Percentiles rank a stretch among this genome's conserved stretches.
Conservation (phyloP, 2,329 filamentous ascomycete species). For the Apiospora malaysiana region DNA sequence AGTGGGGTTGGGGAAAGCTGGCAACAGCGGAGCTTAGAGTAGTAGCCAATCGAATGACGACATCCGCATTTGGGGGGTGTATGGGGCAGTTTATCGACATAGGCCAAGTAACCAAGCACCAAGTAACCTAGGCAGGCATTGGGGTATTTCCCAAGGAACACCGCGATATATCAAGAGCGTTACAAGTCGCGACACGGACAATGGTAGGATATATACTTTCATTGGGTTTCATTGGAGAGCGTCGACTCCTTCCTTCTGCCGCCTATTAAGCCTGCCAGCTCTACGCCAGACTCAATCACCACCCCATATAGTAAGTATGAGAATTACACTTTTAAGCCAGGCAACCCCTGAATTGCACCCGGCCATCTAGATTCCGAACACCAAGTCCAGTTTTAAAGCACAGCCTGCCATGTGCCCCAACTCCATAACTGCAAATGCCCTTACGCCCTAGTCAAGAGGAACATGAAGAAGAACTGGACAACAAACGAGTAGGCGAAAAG, state of each 20-base stretch:
- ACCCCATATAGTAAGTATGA: not conserved
- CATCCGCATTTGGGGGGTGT: not conserved
- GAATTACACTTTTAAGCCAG: not conserved
- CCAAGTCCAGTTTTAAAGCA: slow-evolving; percentile 18
- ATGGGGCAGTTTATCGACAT: not conserved
- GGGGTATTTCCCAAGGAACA: not conserved
- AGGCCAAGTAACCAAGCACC: too few species aligned
- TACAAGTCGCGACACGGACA: not conserved
- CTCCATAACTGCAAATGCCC: slow-evolving; percentile 11
- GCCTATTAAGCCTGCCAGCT: not conserved
- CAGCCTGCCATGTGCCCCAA: not conserved
- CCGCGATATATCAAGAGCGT: not conserved
- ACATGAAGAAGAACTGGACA: slow-evolving; percentile 95
- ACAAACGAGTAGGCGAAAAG: slow-evolving; percentile 94
- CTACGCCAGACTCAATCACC: not conserved
- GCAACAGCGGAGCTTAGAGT: slow-evolving; percentile 10
- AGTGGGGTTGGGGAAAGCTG: slow-evolving; percentile 13
- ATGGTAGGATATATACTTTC: not conserved
- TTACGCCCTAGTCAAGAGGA: slow-evolving; percentile 60
- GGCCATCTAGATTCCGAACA: slow-evolving; percentile 9
- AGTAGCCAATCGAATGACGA: slow-evolving; percentile 7
- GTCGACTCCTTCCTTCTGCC: not conserved
- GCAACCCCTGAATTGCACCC: not conserved
- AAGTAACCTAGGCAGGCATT: not conserved
- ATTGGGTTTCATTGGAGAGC: not conserved